Conservation (phyloP, 257 asterid species). For the Mitragyna speciosa region DNA sequence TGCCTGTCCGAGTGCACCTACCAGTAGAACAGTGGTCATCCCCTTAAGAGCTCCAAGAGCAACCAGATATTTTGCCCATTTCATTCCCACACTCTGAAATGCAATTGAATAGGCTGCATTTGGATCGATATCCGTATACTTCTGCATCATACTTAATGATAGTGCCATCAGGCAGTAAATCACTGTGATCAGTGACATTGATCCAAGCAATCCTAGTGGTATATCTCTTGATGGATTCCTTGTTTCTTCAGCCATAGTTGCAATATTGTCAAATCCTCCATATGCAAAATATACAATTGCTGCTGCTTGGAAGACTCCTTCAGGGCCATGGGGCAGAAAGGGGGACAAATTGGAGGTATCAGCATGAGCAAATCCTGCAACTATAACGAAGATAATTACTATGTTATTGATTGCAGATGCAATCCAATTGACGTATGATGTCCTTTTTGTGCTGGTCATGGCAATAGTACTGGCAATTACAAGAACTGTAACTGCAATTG, state of each 20-base stretch:
- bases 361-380: conserved; percentile 36
- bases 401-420: conserved; percentile 30
- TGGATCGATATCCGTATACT: conserved; percentile 28
- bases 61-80: conserved; percentile 39
- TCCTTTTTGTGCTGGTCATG: conserved; percentile 24
- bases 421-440: conserved; percentile 33
- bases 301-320: conserved; percentile 31
- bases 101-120: conserved; percentile 37
- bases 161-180: conserved; percentile 36
- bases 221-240: conserved; percentile 39
- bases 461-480: conserved; percentile 26
- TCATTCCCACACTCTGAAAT: conserved; percentile 36
- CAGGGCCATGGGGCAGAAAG: conserved; percentile 33
- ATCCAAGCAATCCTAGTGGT: conserved; percentile 40
- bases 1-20: conserved; percentile 29
- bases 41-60: conserved; percentile 43
- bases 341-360: conserved; percentile 28
- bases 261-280: conserved; percentile 37
- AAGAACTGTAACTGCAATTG: conserved; percentile 32
- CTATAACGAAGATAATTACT: conserved; percentile 29
- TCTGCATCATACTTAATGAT: conserved; percentile 34
- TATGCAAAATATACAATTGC: conserved; percentile 37
- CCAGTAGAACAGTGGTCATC: conserved; percentile 41
- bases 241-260: conserved; percentile 36
- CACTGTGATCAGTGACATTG: conserved; percentile 31